Evolutionary conservation across 805 yeast genomes (phyloP).

Genomic region (Saturnispora hagleri): DNA sequence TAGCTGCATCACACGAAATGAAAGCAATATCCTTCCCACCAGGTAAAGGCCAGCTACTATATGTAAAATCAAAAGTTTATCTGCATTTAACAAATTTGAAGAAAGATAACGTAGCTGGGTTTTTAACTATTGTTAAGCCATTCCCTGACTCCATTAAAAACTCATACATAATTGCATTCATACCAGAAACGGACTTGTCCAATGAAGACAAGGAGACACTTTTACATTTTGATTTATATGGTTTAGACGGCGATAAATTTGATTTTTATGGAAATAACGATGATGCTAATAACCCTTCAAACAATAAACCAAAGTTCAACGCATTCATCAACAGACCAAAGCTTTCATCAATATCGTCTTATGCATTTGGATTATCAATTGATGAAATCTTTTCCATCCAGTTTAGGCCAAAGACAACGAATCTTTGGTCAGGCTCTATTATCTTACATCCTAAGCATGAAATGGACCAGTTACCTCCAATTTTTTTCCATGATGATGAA

Average conservation of each 20-base stretch:
- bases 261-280: slow-evolving; percentile 13
- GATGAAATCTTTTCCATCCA: slow-evolving; percentile 68
- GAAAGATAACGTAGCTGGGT: slow-evolving; percentile 75
- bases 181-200: slow-evolving; percentile 43
- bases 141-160: slow-evolving; percentile 36
- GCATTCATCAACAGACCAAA: slow-evolving; percentile 44
- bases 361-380: slow-evolving; percentile 58
- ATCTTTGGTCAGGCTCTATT: slow-evolving; percentile 90
- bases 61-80: slow-evolving; percentile 62
- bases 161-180: slow-evolving; percentile 58
- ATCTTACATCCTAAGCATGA: slow-evolving; percentile 59
- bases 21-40: slow-evolving; percentile 16
- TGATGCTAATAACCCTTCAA: not conserved
- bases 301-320: slow-evolving; percentile 20
- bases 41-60: slow-evolving; percentile 40
- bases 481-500: slow-evolving; percentile 90
- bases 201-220: slow-evolving; percentile 22
- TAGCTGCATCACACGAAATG: not conserved
- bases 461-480: slow-evolving; percentile 58
- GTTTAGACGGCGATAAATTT: slow-evolving; percentile 29
- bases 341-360: slow-evolving; percentile 43
- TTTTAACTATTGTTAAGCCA: slow-evolving; percentile 54
- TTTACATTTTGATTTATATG: slow-evolving; percentile 31
- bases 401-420: slow-evolving; percentile 71
- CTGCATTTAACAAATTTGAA: slow-evolving; percentile 73